A percentile compares a stretch with the other conserved stretches of the same genome.
These are phyloP conservation scores for Scortechinia acanthostroma DNA, from an alignment of 2,329 filamentous ascomycete species.

Conservation along the genomic window DNA sequence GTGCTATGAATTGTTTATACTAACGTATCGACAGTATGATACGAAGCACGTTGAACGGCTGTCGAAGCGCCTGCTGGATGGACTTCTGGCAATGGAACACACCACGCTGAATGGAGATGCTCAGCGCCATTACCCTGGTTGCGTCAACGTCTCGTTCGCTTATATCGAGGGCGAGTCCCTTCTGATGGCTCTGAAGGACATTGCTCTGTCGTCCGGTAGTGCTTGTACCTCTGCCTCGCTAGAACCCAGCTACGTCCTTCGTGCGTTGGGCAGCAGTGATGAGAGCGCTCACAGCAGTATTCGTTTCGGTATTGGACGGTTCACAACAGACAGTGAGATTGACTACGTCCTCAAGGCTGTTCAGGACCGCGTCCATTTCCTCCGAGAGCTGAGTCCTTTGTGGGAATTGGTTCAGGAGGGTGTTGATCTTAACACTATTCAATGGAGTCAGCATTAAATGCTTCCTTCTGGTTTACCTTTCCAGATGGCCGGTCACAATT, in stretches of 20 bases:
- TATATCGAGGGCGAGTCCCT: constrained; percentile 98
- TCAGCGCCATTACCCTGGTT: constrained; percentile 82
- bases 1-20: constrained; percentile 8
- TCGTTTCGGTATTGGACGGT: constrained; percentile 91
- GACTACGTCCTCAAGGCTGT: constrained; percentile 97
- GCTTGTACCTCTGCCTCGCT: constrained; percentile 95
- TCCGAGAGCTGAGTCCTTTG: constrained; percentile 87
- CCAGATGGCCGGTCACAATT: no score
- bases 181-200: constrained; percentile 96
- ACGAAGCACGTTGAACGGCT: constrained; percentile 74
- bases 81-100: constrained; percentile 83
- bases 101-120: constrained; percentile 84
- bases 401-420: constrained; percentile 99
- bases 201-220: constrained; percentile 90
- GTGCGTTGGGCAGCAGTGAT: constrained; percentile 89
- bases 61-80: constrained; percentile 76
- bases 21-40: constrained; percentile 72
- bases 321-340: constrained; percentile 90
- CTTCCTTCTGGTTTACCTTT: background rate
- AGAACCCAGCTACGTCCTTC: constrained; percentile 91
- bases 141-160: constrained; percentile 95
- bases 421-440: constrained; percentile 87
- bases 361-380: constrained; percentile 79
- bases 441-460: constrained; percentile 89
- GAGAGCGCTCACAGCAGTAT: constrained; percentile 98